phyloP scores from a whole-genome alignment of 2,329 filamentous ascomycete genomes.

The Claviceps maximensis region DNA sequence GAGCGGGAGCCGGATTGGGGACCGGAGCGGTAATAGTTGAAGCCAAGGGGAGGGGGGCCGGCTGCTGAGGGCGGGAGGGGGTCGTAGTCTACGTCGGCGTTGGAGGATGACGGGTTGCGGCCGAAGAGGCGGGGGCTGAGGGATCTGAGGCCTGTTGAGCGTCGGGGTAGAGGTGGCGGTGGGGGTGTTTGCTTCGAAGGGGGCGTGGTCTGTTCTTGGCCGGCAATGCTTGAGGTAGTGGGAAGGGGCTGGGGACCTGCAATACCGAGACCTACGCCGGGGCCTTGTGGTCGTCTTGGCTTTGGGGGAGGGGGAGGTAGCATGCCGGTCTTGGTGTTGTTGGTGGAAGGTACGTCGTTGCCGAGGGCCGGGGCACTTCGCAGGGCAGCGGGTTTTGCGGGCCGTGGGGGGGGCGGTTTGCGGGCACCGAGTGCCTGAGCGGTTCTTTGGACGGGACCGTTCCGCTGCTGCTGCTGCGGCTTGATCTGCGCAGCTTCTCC shows the following conservation, averaged over 20 bases:
- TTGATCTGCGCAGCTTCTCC: constrained; percentile 20
- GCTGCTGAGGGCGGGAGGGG: constrained; percentile 21
- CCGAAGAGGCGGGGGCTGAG: constrained; percentile 18
- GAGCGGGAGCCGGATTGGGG: constrained; percentile 12
- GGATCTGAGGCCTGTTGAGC: constrained; percentile 26
- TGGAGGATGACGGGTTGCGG: constrained; percentile 19
- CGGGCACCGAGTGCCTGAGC: constrained; percentile 17
- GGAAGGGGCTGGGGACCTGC: constrained; percentile 24
- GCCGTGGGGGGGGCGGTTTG: constrained; percentile 37
- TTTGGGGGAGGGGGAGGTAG: constrained; percentile 18
- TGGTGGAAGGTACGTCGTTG: background rate
- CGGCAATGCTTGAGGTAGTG: constrained; percentile 17
- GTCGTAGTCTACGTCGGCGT: constrained; percentile 30
- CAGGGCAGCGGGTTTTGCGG: constrained; percentile 43
- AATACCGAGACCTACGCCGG: constrained; percentile 6
- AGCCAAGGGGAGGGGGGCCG: constrained; percentile 4
- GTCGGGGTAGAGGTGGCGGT: constrained; percentile 34
- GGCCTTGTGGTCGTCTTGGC: constrained; percentile 22
- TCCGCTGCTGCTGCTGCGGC: constrained; percentile 12
- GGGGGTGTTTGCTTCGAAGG: constrained; percentile 17
- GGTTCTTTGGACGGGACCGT: background rate
- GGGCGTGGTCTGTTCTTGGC: background rate
- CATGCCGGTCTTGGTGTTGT: constrained; percentile 2
- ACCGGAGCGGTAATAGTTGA: constrained; percentile 14
- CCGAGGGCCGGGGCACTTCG: constrained; percentile 27